phyloP scores from a whole-genome alignment of 768 basidiomycete species.

The Tremella yokohamensis region DNA sequence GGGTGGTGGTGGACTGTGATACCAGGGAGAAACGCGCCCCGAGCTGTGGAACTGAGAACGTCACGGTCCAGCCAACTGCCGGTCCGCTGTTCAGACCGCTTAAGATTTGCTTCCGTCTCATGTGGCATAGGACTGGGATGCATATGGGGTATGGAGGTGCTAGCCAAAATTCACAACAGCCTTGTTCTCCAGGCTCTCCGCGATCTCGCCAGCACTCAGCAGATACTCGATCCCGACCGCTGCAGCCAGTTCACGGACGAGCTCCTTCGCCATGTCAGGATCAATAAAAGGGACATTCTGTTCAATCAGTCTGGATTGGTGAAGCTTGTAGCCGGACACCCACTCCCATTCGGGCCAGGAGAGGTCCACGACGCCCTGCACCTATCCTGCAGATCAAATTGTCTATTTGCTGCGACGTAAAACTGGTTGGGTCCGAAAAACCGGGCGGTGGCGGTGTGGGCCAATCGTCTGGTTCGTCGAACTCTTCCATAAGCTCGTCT shows the following conservation, averaged over 20 bases:
- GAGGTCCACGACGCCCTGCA: constrained; percentile 3
- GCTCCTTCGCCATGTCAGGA: constrained; percentile 13
- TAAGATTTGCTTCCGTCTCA: too few relatives aligned
- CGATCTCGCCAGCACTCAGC: background rate
- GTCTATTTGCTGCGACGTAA: constrained; percentile 28
- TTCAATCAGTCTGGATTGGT: too few relatives aligned
- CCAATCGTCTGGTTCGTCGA: constrained; percentile 20
- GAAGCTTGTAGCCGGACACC: constrained; percentile 4
- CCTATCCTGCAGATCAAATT: constrained; percentile 21
- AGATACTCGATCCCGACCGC: constrained; percentile 36
- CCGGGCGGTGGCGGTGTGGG: constrained; percentile 50
- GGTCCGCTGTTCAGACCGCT: too few relatives aligned
- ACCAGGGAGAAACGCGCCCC: background rate
- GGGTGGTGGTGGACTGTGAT: background rate
- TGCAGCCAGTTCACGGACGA: constrained; percentile 38
- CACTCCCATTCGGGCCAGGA: constrained; percentile 25
- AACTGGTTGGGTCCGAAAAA: constrained; percentile 33
- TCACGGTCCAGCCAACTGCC: too few relatives aligned
- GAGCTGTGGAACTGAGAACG: too few relatives aligned
- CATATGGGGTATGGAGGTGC: background rate
- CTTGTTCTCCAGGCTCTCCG: background rate
- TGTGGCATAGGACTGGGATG: background rate
- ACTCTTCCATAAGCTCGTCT: constrained; percentile 23
- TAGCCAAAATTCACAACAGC: constrained; percentile 4
- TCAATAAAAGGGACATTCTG: constrained; percentile 7